These are phyloP conservation scores for Gelatoporia subvermispora DNA, from an alignment of 768 basidiomycete genomes.

Conservation along the genomic window DNA sequence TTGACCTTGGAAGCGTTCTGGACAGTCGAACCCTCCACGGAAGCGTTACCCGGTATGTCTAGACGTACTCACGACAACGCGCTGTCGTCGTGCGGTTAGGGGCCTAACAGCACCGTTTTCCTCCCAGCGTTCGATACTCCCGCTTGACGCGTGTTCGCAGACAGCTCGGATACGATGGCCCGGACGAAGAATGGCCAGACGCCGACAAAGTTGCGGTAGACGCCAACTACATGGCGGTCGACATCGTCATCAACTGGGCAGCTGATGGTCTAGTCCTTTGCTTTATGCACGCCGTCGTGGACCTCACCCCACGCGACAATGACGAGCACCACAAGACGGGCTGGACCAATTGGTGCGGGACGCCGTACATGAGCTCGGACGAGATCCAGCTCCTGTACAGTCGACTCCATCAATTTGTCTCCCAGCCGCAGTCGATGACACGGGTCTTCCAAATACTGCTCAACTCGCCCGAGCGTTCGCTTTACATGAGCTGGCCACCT, in stretches of 20 bases:
- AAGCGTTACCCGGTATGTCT: constrained; percentile 67
- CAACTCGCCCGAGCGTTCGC: constrained; percentile 50
- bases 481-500: constrained; percentile 76
- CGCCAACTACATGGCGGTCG: constrained; percentile 76
- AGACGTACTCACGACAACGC: constrained; percentile 10
- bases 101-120: constrained; percentile 13
- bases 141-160: constrained; percentile 72
- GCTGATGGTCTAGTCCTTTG: constrained; percentile 83
- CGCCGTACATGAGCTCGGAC: constrained; percentile 52
- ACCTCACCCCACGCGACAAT: constrained; percentile 67
- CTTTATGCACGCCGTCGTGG: constrained; percentile 81
- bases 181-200: constrained; percentile 50
- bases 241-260: constrained; percentile 88
- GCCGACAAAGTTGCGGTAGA: constrained; percentile 68
- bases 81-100: constrained; percentile 7
- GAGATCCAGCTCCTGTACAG: constrained; percentile 57
- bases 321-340: constrained; percentile 67
- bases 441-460: constrained; percentile 78
- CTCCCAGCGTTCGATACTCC: constrained; percentile 68
- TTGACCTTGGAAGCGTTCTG: constrained; percentile 71
- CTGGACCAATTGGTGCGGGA: constrained; percentile 91
- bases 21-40: constrained; percentile 75
- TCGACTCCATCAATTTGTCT: constrained; percentile 51
- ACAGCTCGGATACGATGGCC: constrained; percentile 62
- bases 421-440: constrained; percentile 44